Base-by-base conservation (phyloP, 179 eudicot species). In the Beta lomatogona region DNA sequence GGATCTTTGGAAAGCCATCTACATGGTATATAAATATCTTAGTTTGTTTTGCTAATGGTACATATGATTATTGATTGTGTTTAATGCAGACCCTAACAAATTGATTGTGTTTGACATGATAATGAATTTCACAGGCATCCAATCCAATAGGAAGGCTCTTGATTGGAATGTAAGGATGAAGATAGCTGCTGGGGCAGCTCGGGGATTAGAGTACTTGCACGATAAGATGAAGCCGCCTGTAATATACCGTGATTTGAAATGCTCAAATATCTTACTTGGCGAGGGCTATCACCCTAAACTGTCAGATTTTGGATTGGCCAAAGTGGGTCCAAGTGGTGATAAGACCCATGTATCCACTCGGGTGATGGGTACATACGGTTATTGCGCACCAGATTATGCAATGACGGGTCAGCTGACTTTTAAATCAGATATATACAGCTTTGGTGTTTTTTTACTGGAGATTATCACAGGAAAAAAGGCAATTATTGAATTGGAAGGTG, bases 121-220 rank as follows among this genome's bases (percentile, higher is more conserved):
- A 4, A 5, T 18, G n/a, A 66, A 21, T 55, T 76, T 61, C 25
- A 12, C 84, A 93, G 94, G 83, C 74, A 85, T 74, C 19, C 80
- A 77, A n/a, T 74, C 84, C 59, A 88, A 79, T 59, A 85, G 84
- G 81, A 83, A 79, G 77, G 76, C 77, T 61, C 92, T 94, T 66
- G 93, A 92, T 74, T 93, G 97, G 97, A 89, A 88, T 78, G 83
- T 86, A 7, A 89, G 97, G 83, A 91, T 93, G 97, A 90, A 87
- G 80, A 93, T 93, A 83, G 95, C 97, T 68, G 94, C 97, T 45
- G 94, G 95, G 71, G 97, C 97, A 58, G 95, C 97, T 22, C 87
- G 83, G 83, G 97, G 97, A 16, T 83, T 93, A 77, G 97, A 91
- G 83, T 91, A 91, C 83, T 84, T 93, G 82, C 97, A 93, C 64